These are phyloP conservation scores for Cucumis cinereus DNA, from an alignment of 306 rosid genomes.

Conservation along the genomic window DNA sequence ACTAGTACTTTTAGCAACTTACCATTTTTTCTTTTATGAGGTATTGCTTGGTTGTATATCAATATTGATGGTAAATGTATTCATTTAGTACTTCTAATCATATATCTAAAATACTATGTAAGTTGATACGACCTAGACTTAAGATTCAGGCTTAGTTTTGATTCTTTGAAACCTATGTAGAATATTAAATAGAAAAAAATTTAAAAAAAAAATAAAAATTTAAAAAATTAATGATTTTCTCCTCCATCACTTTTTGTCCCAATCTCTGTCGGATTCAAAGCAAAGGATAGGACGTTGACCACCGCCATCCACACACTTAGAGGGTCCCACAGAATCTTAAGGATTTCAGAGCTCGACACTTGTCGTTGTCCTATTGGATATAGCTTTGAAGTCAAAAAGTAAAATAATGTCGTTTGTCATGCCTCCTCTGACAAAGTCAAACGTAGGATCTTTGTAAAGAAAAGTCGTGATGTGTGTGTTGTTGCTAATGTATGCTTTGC, in stretches of 20 bases:
- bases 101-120: too few species aligned
- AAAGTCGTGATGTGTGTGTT: not conserved
- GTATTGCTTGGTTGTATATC: too few species aligned
- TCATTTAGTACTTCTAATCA: too few species aligned
- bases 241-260: not conserved
- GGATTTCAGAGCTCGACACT: not conserved
- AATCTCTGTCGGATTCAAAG: not conserved
- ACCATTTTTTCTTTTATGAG: too few species aligned
- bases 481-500: not conserved
- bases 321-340: not conserved
- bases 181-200: not conserved
- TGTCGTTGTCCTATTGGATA: not conserved
- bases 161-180: too few species aligned
- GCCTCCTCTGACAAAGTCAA: not conserved
- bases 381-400: not conserved
- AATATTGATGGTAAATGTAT: too few species aligned
- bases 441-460: not conserved
- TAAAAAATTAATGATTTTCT: not conserved
- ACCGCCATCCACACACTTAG: not conserved
- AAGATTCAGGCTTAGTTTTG: too few species aligned
- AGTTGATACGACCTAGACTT: too few species aligned
- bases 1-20: too few species aligned
- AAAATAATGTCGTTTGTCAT: not conserved
- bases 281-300: not conserved
- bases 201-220: not conserved